Conservation (phyloP, 495 filamentous ascomycete genomes). For the Neurospora intermedia region DNA sequence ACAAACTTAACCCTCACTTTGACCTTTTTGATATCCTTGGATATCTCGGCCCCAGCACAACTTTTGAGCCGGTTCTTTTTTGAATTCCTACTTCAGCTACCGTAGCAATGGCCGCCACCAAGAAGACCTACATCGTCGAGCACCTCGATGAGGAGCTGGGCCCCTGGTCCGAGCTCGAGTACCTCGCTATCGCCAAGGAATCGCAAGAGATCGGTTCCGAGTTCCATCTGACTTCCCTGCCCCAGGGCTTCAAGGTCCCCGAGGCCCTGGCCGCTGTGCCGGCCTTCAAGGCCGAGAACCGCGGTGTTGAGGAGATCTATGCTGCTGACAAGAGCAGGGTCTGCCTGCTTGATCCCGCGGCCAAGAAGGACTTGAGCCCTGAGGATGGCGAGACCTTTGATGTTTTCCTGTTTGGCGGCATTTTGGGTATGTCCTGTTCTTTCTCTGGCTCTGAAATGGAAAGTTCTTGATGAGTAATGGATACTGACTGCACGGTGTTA, state of each 20-base stretch:
- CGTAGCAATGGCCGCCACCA: slow-evolving; percentile 7
- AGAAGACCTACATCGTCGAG: slow-evolving; percentile 76
- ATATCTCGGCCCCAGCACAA: not conserved
- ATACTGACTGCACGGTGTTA: slow-evolving; percentile 2
- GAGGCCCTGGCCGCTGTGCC: slow-evolving; percentile 44
- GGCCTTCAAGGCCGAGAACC: slow-evolving; percentile 54
- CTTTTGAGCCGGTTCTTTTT: too few species aligned
- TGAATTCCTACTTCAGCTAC: too few species aligned
- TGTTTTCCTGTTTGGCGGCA: slow-evolving; percentile 90
- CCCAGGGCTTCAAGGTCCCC: slow-evolving; percentile 55
- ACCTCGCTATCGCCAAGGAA: slow-evolving; percentile 74
- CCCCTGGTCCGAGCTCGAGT: slow-evolving; percentile 89
- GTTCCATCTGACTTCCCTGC: slow-evolving; percentile 82
- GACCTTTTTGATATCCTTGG: not conserved
- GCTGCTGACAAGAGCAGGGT: slow-evolving; percentile 51
- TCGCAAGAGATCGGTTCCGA: slow-evolving; percentile 52
- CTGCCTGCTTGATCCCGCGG: slow-evolving; percentile 83
- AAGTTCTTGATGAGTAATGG: not conserved
- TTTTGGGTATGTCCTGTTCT: slow-evolving; percentile 56
- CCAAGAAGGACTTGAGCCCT: slow-evolving; percentile 66
- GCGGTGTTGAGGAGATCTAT: slow-evolving; percentile 71
- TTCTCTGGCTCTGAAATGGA: not conserved
- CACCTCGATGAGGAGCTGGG: slow-evolving; percentile 89
- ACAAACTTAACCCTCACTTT: not conserved
- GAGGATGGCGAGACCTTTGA: slow-evolving; percentile 77